Conservation (phyloP, 768 basidiomycete species). For the Coprinopsis cinerea region DNA sequence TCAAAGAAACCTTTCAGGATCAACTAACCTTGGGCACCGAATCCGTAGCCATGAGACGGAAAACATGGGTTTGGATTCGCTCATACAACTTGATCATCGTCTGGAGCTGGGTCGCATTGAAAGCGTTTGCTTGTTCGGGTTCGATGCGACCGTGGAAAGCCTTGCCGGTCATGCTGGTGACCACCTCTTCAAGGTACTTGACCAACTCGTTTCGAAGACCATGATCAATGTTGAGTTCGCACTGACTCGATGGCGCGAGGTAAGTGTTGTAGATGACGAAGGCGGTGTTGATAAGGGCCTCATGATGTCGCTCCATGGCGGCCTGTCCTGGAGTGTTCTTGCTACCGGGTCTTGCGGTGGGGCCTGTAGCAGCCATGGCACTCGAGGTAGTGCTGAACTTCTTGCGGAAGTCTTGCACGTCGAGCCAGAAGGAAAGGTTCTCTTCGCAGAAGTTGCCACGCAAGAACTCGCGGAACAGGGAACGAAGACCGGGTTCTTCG, state of each 20-base stretch:
- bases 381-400: constrained; percentile 95
- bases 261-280: constrained; percentile 93
- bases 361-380: constrained; percentile 57
- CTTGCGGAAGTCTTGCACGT: constrained; percentile 94
- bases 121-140: constrained; percentile 68
- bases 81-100: constrained; percentile 91
- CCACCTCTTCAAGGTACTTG: constrained; percentile 87
- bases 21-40: constrained; percentile 87
- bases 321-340: constrained; percentile 65
- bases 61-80: constrained; percentile 94
- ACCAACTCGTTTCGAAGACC: constrained; percentile 91
- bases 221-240: constrained; percentile 98
- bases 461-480: constrained; percentile 91
- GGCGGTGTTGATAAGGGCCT: constrained; percentile 89
- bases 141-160: constrained; percentile 76
- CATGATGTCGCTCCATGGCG: constrained; percentile 97
- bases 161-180: constrained; percentile 71
- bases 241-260: constrained; percentile 90
- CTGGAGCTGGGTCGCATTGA: constrained; percentile 95
- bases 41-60: constrained; percentile 96
- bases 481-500: constrained; percentile 83
- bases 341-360: constrained; percentile 27
- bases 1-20: constrained; percentile 1
- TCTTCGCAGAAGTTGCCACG: constrained; percentile 96
- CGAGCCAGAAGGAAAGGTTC: constrained; percentile 95